Evolutionary conservation across 2,329 filamentous ascomycete genomes (phyloP).

Genomic region (Hyphodiscus sp.): DNA sequence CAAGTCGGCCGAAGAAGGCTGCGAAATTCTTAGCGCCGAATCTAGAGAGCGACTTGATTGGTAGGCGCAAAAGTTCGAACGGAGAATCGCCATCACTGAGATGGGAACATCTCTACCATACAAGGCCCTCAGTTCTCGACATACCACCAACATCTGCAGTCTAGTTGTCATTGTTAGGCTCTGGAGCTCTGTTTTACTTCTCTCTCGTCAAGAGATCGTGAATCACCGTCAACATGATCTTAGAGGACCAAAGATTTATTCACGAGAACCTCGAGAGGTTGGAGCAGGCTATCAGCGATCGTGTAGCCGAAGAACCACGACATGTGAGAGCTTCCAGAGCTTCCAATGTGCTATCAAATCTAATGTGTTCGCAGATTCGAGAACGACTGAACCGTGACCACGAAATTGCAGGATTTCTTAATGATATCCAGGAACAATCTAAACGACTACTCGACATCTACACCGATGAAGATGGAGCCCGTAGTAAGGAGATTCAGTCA

Average conservation of each 20-base stretch:
- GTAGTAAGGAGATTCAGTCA: slow-evolving; percentile 73
- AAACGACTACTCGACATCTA: slow-evolving; percentile 76
- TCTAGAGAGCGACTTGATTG: slow-evolving; percentile 17
- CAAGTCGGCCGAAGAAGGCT: neutral
- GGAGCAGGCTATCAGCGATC: slow-evolving; percentile 88
- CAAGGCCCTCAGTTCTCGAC: neutral
- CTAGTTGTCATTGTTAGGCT: no score
- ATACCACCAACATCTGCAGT: no score
- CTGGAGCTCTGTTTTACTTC: neutral
- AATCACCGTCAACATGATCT: slow-evolving; percentile 50
- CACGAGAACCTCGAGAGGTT: slow-evolving; percentile 96
- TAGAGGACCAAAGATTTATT: slow-evolving; percentile 90
- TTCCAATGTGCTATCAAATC: neutral
- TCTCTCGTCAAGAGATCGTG: neutral
- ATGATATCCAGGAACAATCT: slow-evolving; percentile 83
- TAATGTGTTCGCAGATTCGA: slow-evolving; percentile 55
- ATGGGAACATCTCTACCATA: neutral
- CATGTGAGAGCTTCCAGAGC: slow-evolving; percentile 50
- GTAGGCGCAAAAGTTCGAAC: slow-evolving; percentile 11
- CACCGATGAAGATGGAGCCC: slow-evolving; percentile 65
- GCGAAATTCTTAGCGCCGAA: slow-evolving; percentile 13
- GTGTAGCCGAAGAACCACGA: slow-evolving; percentile 80
- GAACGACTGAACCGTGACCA: slow-evolving; percentile 88
- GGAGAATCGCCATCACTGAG: neutral
- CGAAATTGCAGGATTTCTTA: slow-evolving; percentile 79